Percentiles rank a stretch among this genome's conserved stretches.
phyloP scores from a whole-genome alignment of 495 filamentous ascomycete species.

The Neurospora tetraspora region DNA sequence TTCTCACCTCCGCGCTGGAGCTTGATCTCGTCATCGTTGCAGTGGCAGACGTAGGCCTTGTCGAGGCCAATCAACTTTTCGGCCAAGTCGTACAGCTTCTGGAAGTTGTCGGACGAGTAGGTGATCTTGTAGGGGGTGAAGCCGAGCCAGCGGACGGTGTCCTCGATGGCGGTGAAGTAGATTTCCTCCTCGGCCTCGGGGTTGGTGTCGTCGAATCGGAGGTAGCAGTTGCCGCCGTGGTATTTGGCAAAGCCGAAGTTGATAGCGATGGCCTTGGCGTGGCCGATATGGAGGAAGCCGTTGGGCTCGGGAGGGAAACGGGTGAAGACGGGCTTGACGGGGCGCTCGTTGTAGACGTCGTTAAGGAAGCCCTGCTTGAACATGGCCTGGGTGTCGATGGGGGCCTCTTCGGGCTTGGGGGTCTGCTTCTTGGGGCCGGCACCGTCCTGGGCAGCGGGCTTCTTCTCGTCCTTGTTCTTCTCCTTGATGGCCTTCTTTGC shows the following conservation, averaged over 20 bases:
- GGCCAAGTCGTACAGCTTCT: slow-evolving; percentile 74
- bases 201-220: slow-evolving; percentile 75
- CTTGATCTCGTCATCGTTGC: slow-evolving; percentile 60
- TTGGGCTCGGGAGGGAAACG: slow-evolving; percentile 92
- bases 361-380: slow-evolving; percentile 80
- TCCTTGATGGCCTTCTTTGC: slow-evolving; percentile 48
- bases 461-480: slow-evolving; percentile 29
- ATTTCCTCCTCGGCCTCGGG: slow-evolving; percentile 72
- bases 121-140: slow-evolving; percentile 73
- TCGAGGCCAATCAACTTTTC: slow-evolving; percentile 73
- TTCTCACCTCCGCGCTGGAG: slow-evolving; percentile 70
- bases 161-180: slow-evolving; percentile 67
- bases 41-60: slow-evolving; percentile 62
- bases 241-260: slow-evolving; percentile 93
- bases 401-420: slow-evolving; percentile 33
- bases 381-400: slow-evolving; percentile 58
- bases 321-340: slow-evolving; percentile 55
- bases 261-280: slow-evolving; percentile 91
- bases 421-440: slow-evolving; percentile 32
- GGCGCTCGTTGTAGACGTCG: slow-evolving; percentile 68
- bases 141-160: slow-evolving; percentile 74
- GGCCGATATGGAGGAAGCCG: slow-evolving; percentile 77
- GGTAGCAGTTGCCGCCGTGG: slow-evolving; percentile 62
- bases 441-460: slow-evolving; percentile 12
- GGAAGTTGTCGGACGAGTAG: slow-evolving; percentile 72